phyloP scores from a whole-genome alignment of 495 filamentous ascomycete species.

The Stereocaulon alpinum region DNA sequence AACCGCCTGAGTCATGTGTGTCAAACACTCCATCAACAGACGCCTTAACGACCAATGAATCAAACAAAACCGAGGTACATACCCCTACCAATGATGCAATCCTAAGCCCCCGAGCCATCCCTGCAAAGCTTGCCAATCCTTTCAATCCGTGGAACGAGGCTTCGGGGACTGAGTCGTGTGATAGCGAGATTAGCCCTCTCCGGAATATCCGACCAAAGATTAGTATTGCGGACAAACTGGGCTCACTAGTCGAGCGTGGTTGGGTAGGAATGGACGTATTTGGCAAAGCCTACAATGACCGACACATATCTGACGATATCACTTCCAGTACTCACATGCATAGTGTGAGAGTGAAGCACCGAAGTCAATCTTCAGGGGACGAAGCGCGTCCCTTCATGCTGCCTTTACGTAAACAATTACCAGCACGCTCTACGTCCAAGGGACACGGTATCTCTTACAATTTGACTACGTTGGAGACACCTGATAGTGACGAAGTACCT shows the following conservation, averaged over 20 bases:
- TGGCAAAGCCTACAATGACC: background rate
- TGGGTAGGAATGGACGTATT: background rate
- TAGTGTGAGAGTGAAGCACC: background rate
- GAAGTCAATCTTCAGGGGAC: background rate
- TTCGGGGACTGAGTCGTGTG: background rate
- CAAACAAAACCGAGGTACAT: background rate
- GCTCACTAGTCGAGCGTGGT: constrained; percentile 6
- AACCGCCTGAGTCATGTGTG: background rate
- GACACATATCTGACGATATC: background rate
- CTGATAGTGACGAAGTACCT: background rate
- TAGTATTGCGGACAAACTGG: constrained; percentile 10
- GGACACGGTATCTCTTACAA: background rate
- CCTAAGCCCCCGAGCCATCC: constrained; percentile 9
- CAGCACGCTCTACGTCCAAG: background rate
- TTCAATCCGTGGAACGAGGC: background rate
- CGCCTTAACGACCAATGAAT: background rate
- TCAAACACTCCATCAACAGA: background rate
- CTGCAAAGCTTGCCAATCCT: background rate
- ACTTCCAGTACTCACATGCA: background rate
- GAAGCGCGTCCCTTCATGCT: background rate
- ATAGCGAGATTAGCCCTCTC: background rate
- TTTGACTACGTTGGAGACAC: background rate
- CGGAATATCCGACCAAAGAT: background rate
- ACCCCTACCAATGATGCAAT: constrained; percentile 1
- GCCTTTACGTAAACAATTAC: background rate